Base-by-base conservation (phyloP, 2,329 filamentous ascomycete genomes). In the Passalora sequoiae region DNA sequence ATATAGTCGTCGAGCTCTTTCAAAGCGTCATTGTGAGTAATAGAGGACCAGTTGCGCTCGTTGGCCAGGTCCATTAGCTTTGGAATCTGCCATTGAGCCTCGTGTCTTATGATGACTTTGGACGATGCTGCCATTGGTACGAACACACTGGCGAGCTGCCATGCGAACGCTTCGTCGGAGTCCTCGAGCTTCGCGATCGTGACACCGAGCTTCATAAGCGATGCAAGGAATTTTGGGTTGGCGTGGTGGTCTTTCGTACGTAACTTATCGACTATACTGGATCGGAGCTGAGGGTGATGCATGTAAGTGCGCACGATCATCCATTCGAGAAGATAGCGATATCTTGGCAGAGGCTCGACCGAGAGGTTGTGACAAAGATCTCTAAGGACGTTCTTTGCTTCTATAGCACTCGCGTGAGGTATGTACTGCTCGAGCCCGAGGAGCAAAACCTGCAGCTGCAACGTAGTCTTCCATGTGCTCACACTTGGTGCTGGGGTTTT, bases 31-130 rank as follows among this genome's bases (percentile, higher is more conserved):
- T 69, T 71, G 0, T 60, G 55, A 0, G 54, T 60, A 28, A 74
- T 61, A 0, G 33, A 48, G 0, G 39, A 56, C 67, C 68, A 72
- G 1, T 55, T 48, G 24, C 60, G 61, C 4, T 50, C 40, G 15
- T 56, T 54, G 1, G 68, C 68, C 22, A 69, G 58, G 12, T 69
- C 63, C 49, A 68, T 71, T 1, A 74, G 50, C 4, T 64, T 63
- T 3, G 68, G 72, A 42, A 70, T 67, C 8, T 66, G 69, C 65
- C 67, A 74, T 41, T 72, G 73, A 2, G 73, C 71, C 55, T 76
- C 74, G 44, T 76, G 72, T 6, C 74, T 65, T n/a, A 76, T 68
- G 22, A 70, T 67, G 1, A 75, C 68, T 47, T 75, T 76, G 3
- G 70, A 68, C 24, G 70, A 74, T 3, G 70, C 65, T 0, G 66